Percentiles rank a stretch among this genome's conserved stretches.
These are phyloP conservation scores for Psidium friedrichsthalianum DNA, from an alignment of 345 rosid species.

Conservation along the genomic window DNA sequence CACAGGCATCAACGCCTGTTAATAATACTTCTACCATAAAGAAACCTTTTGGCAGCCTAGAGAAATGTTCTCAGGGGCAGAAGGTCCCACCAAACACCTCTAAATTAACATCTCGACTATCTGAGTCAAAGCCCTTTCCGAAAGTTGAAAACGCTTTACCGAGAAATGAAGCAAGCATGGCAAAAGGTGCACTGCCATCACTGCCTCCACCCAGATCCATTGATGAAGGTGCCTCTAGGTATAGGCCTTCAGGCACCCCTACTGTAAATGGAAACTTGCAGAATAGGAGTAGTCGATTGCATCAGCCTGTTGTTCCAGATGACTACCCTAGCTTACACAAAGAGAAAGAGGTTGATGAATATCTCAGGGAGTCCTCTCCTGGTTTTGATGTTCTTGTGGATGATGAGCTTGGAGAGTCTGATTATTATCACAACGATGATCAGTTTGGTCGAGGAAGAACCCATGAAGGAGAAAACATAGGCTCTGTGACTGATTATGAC, in stretches of 20 bases:
- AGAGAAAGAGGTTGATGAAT: slow-evolving; percentile 60
- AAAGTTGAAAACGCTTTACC: slow-evolving; percentile 16
- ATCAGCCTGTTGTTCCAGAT: slow-evolving; percentile 35
- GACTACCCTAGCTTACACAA: slow-evolving; percentile 34
- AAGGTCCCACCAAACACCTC: slow-evolving; percentile 17
- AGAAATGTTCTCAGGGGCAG: slow-evolving; percentile 25
- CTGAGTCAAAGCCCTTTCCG: slow-evolving; percentile 20
- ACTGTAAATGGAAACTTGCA: slow-evolving; percentile 23
- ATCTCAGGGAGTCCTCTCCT: slow-evolving; percentile 80
- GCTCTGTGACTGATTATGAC: slow-evolving; percentile 47
- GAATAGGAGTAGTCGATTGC: slow-evolving; percentile 25
- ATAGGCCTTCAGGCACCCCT: slow-evolving; percentile 16
- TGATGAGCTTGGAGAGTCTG: slow-evolving; percentile 55
- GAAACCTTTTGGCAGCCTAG: slow-evolving; percentile 20
- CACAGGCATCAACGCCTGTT: slow-evolving; percentile 11
- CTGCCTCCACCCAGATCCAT: slow-evolving; percentile 2
- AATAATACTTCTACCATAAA: slow-evolving; percentile 20
- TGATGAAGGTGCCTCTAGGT: slow-evolving; percentile 32
- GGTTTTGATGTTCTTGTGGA: slow-evolving; percentile 97
- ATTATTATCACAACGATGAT: slow-evolving; percentile 67
- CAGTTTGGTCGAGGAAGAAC: slow-evolving; percentile 41
- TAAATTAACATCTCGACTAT: slow-evolving; percentile 15
- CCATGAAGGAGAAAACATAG: slow-evolving; percentile 44
- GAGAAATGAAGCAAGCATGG: slow-evolving; percentile 19
- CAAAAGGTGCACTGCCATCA: slow-evolving; percentile 15